Percentiles rank a stretch among this genome's conserved stretches.
Evolutionary conservation across 768 basidiomycete species (phyloP).

Genomic region (Crepidotus variabilis): DNA sequence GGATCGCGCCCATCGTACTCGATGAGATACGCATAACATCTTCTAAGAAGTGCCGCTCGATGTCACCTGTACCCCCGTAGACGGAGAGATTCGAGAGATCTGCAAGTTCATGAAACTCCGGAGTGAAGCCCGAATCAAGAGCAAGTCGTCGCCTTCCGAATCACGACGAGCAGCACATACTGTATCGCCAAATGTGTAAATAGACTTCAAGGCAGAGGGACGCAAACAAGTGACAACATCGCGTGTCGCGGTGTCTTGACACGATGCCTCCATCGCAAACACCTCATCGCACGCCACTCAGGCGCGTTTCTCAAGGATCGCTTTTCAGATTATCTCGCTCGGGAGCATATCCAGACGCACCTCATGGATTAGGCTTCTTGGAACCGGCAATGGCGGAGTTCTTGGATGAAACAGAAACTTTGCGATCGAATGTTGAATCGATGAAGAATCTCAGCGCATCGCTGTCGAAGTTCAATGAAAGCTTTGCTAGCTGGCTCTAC

Average conservation of each 20-base stretch:
- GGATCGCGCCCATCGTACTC: too few relatives aligned
- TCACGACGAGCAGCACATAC: too few relatives aligned
- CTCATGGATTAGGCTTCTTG: constrained; percentile 82
- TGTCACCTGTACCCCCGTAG: too few relatives aligned
- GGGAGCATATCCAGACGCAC: constrained; percentile 65
- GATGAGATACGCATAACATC: too few relatives aligned
- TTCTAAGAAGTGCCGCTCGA: too few relatives aligned
- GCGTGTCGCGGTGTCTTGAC: neutral
- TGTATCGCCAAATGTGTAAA: too few relatives aligned
- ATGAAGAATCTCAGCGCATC: constrained; percentile 71
- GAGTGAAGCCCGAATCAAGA: too few relatives aligned
- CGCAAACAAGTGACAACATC: neutral
- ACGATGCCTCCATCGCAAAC: constrained; percentile 33
- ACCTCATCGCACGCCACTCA: constrained; percentile 77
- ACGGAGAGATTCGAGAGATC: too few relatives aligned
- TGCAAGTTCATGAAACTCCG: too few relatives aligned
- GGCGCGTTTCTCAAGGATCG: constrained; percentile 89
- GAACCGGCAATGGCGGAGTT: constrained; percentile 83
- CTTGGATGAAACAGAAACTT: constrained; percentile 79
- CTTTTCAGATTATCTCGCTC: constrained; percentile 83
- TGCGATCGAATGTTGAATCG: constrained; percentile 72
- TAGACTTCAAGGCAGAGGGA: too few relatives aligned
- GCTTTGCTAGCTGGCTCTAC: constrained; percentile 89
- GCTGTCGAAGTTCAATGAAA: constrained; percentile 85
- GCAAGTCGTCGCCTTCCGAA: too few relatives aligned